Evolutionary conservation across 2,329 filamentous ascomycete genomes (phyloP).

Genomic region (Didymella exigua): DNA sequence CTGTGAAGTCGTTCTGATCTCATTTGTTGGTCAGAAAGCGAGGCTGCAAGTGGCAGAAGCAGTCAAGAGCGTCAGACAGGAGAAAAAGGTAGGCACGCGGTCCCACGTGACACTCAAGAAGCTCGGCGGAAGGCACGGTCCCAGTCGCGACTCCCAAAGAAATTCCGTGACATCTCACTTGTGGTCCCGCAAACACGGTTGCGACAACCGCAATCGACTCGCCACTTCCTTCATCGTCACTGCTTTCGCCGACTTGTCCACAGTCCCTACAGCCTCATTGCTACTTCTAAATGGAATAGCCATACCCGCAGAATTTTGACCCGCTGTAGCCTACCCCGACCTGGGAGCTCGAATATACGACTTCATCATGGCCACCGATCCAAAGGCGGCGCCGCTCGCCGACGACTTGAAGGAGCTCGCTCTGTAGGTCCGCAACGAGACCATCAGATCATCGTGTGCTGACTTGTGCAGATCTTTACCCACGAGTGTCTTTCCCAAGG

Average conservation of each 20-base stretch:
- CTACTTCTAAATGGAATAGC: slow-evolving; percentile 32
- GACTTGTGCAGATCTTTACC: slow-evolving; percentile 67
- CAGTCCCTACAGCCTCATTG: slow-evolving; percentile 11
- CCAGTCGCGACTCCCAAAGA: slow-evolving; percentile 14
- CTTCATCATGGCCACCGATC: slow-evolving; percentile 40
- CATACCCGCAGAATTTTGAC: slow-evolving; percentile 13
- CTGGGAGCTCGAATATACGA: slow-evolving; percentile 21
- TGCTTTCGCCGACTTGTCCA: slow-evolving; percentile 5
- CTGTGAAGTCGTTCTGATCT: background rate
- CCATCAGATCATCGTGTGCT: slow-evolving; percentile 11
- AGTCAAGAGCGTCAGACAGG: background rate
- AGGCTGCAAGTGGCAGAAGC: background rate
- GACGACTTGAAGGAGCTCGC: slow-evolving; percentile 43
- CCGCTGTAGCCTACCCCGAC: slow-evolving; percentile 31
- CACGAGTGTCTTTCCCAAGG: slow-evolving; percentile 89
- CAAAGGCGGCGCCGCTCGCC: slow-evolving; percentile 42
- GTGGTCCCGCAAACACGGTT: slow-evolving; percentile 13
- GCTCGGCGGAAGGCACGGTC: slow-evolving; percentile 5
- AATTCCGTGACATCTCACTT: slow-evolving; percentile 12
- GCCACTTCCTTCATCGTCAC: slow-evolving; percentile 20
- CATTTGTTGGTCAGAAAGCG: background rate
- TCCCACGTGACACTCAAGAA: slow-evolving; percentile 2
- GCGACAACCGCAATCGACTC: slow-evolving; percentile 5
- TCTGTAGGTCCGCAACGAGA: slow-evolving; percentile 25
- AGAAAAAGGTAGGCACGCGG: background rate